These are phyloP conservation scores for Hyphopichia homilentoma DNA, from an alignment of 805 yeast genomes.

Conservation along the genomic window DNA sequence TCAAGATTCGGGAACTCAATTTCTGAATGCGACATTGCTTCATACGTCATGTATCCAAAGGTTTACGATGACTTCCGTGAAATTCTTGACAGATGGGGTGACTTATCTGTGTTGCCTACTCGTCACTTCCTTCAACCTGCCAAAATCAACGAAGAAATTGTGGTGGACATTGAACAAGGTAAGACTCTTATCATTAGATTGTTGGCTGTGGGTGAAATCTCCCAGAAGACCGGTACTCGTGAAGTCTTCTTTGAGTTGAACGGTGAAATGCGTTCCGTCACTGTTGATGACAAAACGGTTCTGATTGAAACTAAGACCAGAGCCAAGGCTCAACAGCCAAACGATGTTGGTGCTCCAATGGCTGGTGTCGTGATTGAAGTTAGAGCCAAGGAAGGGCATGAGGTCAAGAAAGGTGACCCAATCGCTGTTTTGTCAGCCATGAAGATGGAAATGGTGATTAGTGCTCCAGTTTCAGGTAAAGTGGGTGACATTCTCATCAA, in stretches of 20 bases:
- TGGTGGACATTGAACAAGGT: constrained; percentile 91
- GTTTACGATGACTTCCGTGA: constrained; percentile 87
- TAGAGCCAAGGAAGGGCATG: constrained; percentile 80
- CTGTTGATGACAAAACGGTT: constrained; percentile 83
- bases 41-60: constrained; percentile 97
- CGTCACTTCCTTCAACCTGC: constrained; percentile 86
- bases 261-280: constrained; percentile 96
- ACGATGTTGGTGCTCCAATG: constrained; percentile 98
- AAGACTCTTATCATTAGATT: constrained; percentile 86
- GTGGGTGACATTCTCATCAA: constrained; percentile 72
- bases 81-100: constrained; percentile 76
- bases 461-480: constrained; percentile 86
- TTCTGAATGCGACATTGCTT: constrained; percentile 86
- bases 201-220: constrained; percentile 88
- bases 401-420: constrained; percentile 95
- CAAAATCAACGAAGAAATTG: constrained; percentile 81
- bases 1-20: constrained; percentile 66
- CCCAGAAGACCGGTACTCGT: constrained; percentile 80
- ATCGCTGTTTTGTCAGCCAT: constrained; percentile 91
- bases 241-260: constrained; percentile 97
- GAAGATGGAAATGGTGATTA: constrained; percentile 99
- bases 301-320: constrained; percentile 82
- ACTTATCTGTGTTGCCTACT: constrained; percentile 91
- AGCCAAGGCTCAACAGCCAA: constrained; percentile 90
- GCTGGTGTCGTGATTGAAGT: constrained; percentile 97